These are phyloP conservation scores for Pontederia crassipes DNA, from an alignment of 176 grass and related monocot species.

Conservation along the genomic window DNA sequence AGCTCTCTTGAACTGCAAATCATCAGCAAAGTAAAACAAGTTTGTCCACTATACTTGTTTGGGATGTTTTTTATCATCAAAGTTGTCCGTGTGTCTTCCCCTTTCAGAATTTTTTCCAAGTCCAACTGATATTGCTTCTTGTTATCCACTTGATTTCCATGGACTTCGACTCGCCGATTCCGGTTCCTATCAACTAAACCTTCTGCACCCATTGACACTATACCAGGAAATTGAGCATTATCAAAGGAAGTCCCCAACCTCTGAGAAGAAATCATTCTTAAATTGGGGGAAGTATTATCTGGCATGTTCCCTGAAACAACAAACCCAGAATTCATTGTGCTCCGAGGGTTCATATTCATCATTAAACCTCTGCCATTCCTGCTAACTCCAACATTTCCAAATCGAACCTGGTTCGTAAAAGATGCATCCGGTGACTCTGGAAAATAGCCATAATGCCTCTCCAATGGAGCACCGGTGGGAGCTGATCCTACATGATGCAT, in stretches of 20 bases:
- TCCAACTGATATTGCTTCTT: constrained; percentile 7
- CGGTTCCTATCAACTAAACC: constrained; percentile 21
- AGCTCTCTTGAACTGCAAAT: background rate
- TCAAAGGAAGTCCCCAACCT: constrained; percentile 4
- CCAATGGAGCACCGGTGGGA: constrained; percentile 31
- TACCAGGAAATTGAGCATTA: constrained; percentile 15
- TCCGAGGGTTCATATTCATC: constrained; percentile 6
- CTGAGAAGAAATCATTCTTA: constrained; percentile 10
- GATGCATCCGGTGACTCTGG: constrained; percentile 23
- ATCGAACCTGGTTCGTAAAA: constrained; percentile 26
- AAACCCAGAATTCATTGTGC: constrained; percentile 5
- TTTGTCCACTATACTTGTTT: constrained; percentile 29
- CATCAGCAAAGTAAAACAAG: background rate
- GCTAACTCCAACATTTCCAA: constrained; percentile 24
- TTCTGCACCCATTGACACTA: constrained; percentile 20
- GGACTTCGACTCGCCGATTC: constrained; percentile 16
- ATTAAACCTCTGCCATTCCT: constrained; percentile 19
- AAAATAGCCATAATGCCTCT: constrained; percentile 30
- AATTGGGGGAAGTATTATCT: constrained; percentile 15
- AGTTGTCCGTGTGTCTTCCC: constrained; percentile 5
- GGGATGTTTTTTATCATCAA: constrained; percentile 16
- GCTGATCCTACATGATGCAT: constrained; percentile 31
- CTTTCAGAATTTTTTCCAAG: constrained; percentile 7
- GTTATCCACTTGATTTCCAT: constrained; percentile 21
- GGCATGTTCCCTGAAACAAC: constrained; percentile 18